Percentiles rank a stretch among this genome's conserved stretches.
These are phyloP conservation scores for Bipolaris zeicola DNA, from an alignment of 2,329 filamentous ascomycete genomes.

Conservation along the genomic window DNA sequence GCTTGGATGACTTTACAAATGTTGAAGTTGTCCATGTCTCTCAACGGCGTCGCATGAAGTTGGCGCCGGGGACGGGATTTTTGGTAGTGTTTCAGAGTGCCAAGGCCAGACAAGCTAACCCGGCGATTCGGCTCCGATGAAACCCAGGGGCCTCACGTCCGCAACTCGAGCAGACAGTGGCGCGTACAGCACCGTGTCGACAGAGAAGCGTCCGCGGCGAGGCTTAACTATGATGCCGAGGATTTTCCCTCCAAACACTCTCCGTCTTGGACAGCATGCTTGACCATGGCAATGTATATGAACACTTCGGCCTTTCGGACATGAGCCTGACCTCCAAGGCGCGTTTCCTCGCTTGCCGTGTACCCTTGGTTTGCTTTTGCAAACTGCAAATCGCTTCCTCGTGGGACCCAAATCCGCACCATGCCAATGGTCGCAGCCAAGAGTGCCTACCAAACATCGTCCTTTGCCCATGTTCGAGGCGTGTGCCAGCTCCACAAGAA, in stretches of 20 bases:
- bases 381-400: not conserved
- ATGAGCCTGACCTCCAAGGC: not conserved
- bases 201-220: conserved; percentile 33
- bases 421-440: not conserved
- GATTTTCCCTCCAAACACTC: conserved; percentile 11
- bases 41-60: not conserved
- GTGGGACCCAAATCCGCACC: not conserved
- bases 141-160: conserved; percentile 19
- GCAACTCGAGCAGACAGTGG: conserved; percentile 15
- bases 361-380: not conserved
- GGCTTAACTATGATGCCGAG: conserved; percentile 30
- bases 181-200: conserved; percentile 21
- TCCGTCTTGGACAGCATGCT: conserved; percentile 8
- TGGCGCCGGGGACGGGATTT: conserved; percentile 15
- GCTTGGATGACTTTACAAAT: not conserved
- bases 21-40: not conserved
- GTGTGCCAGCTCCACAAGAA: not conserved
- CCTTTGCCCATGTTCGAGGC: not conserved
- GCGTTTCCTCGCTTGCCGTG: not conserved
- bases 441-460: not conserved
- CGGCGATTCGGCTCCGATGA: conserved; percentile 22
- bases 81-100: conserved; percentile 30
- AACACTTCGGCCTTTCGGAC: conserved; percentile 9
- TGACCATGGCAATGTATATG: conserved; percentile 6
- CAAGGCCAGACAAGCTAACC: conserved; percentile 28